These are phyloP conservation scores for Panicum hallii DNA, from an alignment of 202 grass and related monocot species.

Conservation along the genomic window DNA sequence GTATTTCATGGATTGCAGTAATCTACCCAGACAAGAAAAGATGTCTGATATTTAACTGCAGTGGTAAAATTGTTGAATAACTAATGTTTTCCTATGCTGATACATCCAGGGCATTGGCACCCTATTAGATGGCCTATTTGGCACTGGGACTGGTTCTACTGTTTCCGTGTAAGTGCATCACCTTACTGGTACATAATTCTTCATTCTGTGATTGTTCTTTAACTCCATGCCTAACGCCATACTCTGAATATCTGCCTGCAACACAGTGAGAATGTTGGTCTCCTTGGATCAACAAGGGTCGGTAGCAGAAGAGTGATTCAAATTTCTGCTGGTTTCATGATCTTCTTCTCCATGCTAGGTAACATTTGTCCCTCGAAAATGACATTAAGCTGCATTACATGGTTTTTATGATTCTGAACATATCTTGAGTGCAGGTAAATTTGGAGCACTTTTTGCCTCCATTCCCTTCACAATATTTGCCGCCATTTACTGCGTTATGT, in stretches of 20 bases:
- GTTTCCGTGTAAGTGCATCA: constrained; percentile 84
- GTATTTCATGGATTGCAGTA: neutral
- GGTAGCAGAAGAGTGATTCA: constrained; percentile 94
- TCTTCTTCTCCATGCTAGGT: constrained; percentile 97
- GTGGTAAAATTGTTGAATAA: neutral
- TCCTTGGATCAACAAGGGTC: constrained; percentile 94
- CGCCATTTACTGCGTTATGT: constrained; percentile 86
- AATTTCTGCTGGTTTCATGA: constrained; percentile 98
- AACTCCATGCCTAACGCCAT: neutral
- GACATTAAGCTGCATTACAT: neutral
- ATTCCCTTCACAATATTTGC: constrained; percentile 96
- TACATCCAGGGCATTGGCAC: constrained; percentile 77
- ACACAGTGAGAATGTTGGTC: constrained; percentile 92
- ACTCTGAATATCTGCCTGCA: constrained; percentile 17
- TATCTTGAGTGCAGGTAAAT: constrained; percentile 73
- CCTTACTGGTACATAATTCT: constrained; percentile 41
- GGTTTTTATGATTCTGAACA: constrained; percentile 21
- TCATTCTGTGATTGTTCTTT: constrained; percentile 24
- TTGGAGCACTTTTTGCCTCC: constrained; percentile 92
- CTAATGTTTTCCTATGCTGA: neutral
- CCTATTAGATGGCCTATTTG: constrained; percentile 85
- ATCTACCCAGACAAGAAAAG: constrained; percentile 2
- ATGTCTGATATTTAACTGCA: neutral
- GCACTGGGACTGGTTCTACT: constrained; percentile 87
- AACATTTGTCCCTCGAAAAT: constrained; percentile 6